Base-by-base conservation (phyloP, 2,329 filamentous ascomycete genomes). In the Xylariaceae sp. region DNA sequence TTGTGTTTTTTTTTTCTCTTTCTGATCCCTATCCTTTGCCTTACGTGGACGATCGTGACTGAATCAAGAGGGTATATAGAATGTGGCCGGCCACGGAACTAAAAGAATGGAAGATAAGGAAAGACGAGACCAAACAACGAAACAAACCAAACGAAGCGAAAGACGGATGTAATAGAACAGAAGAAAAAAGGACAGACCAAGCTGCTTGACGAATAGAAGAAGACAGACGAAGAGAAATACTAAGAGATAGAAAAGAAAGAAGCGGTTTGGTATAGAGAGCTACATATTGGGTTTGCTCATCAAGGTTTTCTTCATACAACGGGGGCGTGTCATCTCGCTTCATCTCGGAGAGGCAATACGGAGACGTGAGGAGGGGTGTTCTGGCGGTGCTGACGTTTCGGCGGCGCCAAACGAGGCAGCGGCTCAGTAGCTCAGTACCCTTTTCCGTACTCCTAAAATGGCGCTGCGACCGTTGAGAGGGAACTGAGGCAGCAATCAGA, bases 11-110 rank as follows among this genome's bases (percentile, higher is more conserved):
- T 25, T 20, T 16, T 44, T 7, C 16, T 22, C 2, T 32, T 47
- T 37, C 38, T 11, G 20, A 22, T 21, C 17, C 6, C 19, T 33
- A 22, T 16, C 7, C 39, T 45, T 29, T 47, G 40, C 37, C 36
- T 37, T 38, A 22, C 36, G 45, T 8, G 39, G 45, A 38, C 27
- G 37, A 47, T 29, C 8, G 42, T 21, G 44, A 38, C 25, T 20
- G 44, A 20, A 21, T 14, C n/a, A 45, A 29, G 22, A 14, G 22
- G 33, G 37, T 44, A 46, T 27, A 44, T 44, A 46, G 14, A 23
- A 29, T 53, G 58, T 58, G 56, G 58, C 56, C 56, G 53, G 57
- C 56, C 58, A 59, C 56, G 42, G 42, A 48, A 36, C 8, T 42
- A 40, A 35, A 2, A 37, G 4, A 20, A 22, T 23, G 27, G 7